Base-by-base conservation (phyloP, 2,329 filamentous ascomycete genomes). In the Atkinsonella hypoxylon region DNA sequence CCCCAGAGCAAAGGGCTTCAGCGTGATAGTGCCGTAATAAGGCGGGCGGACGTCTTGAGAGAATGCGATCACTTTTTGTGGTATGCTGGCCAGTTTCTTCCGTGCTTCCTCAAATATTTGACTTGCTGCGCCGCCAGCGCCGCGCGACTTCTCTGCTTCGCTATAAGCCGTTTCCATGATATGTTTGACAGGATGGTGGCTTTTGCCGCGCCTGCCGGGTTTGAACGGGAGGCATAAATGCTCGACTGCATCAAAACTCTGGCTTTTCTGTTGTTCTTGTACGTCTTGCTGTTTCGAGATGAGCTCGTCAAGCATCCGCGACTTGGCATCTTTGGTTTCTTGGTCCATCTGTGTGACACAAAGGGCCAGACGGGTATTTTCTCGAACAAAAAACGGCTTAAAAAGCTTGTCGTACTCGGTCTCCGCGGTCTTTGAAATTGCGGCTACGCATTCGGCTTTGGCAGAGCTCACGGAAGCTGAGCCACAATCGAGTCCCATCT, bases 351-450 rank as follows among this genome's bases (percentile, higher is more conserved):
- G 64, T 30, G 79, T 79, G 2, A 70, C 72, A 46, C 73, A 69
- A 0, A 76, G 73, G 0, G 89, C 89, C 49, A 96, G 58, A n/a
- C 69, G 78, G 1, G 88, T 85, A 59, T 88, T 77, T 2, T 82
- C 75, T 52, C 88, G 85, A 44, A 93, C 62, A 55, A 85, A 90
- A 64, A 96, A 97, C 0, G 87, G 82, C 32, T 89, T 77, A 60
- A 97, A 97, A 36, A 76, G 71, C 57, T 80, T 82, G 17, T 85
- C 71, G 57, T 88, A 90, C 43, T 79, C 75, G 0, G 77, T 74
- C 47, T 57, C 61, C 26, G 54, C 49, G n/a, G 49, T 36, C 32
- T 60, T 57, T 8, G 40, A 47, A 8, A 53, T 26, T 20, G 47
- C n/a, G 36, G 56, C 59, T 12, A 47, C 39, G 12, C 53, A 51